Evolutionary conservation across 208 protist species (phyloP).

Genomic region (Acanthamoeba healyi): DNA sequence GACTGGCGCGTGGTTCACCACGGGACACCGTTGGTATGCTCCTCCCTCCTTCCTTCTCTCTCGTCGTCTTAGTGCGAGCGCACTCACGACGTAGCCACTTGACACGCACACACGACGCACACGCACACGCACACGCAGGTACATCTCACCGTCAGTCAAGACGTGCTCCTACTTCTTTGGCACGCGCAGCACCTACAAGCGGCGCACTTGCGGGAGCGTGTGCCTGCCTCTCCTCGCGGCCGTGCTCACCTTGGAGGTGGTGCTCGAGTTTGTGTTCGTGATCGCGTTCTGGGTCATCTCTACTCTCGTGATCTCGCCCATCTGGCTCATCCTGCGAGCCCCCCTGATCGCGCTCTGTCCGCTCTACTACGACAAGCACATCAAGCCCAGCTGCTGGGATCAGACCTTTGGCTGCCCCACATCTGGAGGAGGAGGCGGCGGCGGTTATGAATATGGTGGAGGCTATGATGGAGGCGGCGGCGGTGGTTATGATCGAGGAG

Average conservation of each 20-base stretch:
- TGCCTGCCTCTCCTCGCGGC: not conserved
- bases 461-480: too few species aligned
- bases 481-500: too few species aligned
- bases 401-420: constrained; percentile 60
- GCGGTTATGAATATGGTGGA: too few species aligned
- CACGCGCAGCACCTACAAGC: not conserved
- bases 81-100: not conserved
- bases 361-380: not conserved
- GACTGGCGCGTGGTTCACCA: not conserved
- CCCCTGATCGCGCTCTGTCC: not conserved
- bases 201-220: not conserved
- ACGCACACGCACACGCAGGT: constrained; percentile 48
- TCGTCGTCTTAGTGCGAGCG: too few species aligned
- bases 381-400: constrained; percentile 56
- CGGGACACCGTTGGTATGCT: too few species aligned
- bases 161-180: not conserved
- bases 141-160: not conserved
- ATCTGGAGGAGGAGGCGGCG: too few species aligned
- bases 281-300: not conserved
- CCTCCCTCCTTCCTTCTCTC: too few species aligned
- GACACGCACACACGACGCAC: not conserved
- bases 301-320: not conserved
- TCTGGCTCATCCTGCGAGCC: not conserved
- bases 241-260: not conserved
- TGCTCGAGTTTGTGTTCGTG: not conserved